A percentile compares a stretch with the other conserved stretches of the same genome.
Conservation (phyloP, 1,139 yeast genomes). For the Zygoascus hellenicus region DNA sequence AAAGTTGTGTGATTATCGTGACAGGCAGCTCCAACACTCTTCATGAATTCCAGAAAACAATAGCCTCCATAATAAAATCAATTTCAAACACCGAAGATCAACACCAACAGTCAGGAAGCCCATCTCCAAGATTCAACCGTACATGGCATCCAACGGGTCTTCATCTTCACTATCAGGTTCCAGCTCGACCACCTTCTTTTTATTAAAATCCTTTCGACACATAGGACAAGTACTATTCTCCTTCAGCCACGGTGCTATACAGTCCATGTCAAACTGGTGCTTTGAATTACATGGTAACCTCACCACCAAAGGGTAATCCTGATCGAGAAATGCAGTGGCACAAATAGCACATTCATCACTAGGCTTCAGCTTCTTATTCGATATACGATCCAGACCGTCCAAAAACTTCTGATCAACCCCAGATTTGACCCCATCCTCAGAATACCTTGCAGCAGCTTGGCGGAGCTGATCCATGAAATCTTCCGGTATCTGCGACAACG, state of each 20-base stretch:
- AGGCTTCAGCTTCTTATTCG: slow-evolving; percentile 44
- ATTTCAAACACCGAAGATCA: too few relatives aligned
- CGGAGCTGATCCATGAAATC: slow-evolving; percentile 5
- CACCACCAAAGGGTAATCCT: slow-evolving; percentile 75
- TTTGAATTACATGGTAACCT: slow-evolving; percentile 64
- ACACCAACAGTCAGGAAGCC: neutral
- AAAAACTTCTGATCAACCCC: slow-evolving; percentile 69
- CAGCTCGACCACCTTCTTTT: slow-evolving; percentile 42
- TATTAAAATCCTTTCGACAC: slow-evolving; percentile 67
- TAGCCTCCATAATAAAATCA: too few relatives aligned
- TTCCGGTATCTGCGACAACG: slow-evolving; percentile 4
- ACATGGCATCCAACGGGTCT: slow-evolving; percentile 38
- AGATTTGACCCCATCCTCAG: slow-evolving; percentile 18
- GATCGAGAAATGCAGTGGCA: slow-evolving; percentile 63
- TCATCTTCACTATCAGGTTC: slow-evolving; percentile 70
- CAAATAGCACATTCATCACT: slow-evolving; percentile 79
- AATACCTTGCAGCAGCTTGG: slow-evolving; percentile 1
- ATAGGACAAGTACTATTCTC: slow-evolving; percentile 80
- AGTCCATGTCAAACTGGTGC: slow-evolving; percentile 82
- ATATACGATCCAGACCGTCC: slow-evolving; percentile 70
- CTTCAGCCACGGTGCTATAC: slow-evolving; percentile 85
- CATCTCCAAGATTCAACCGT: slow-evolving; percentile 2
- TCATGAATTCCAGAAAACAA: too few relatives aligned
- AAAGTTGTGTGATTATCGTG: too few relatives aligned
- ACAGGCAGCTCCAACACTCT: too few relatives aligned